A percentile compares a stretch with the other conserved stretches of the same genome.
Evolutionary conservation across 257 asterid genomes (phyloP).

Genomic region (Rhazya stricta): DNA sequence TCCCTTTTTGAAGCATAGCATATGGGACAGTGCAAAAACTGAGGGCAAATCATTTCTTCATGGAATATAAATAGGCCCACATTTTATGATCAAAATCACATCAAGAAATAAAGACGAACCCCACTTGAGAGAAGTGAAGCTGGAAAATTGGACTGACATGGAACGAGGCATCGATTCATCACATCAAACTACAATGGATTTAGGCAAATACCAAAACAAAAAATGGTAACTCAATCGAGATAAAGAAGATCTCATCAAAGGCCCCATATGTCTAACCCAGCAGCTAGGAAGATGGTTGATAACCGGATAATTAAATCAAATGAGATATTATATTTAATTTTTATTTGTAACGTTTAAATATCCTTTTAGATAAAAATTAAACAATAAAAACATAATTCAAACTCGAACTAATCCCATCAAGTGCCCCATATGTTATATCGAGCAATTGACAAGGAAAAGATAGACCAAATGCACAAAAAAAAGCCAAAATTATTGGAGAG

Average conservation of each 20-base stretch:
- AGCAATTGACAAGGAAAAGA: background rate
- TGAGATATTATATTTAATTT: no score
- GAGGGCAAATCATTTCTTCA: background rate
- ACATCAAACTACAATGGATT: background rate
- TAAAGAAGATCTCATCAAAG: background rate
- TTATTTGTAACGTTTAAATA: no score
- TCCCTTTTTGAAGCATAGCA: background rate
- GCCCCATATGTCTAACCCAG: background rate
- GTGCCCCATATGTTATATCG: background rate
- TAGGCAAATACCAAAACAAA: background rate
- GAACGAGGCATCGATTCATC: no score
- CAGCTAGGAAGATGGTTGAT: no score
- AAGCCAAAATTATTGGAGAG: background rate
- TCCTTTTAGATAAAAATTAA: no score
- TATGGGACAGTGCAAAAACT: background rate
- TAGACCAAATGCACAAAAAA: background rate
- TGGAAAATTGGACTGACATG: background rate
- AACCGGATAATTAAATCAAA: no score
- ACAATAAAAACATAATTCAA: no score
- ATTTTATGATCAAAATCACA: background rate
- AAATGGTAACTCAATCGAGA: background rate
- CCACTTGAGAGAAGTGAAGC: background rate
- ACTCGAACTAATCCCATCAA: background rate
- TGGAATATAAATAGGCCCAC: conserved; percentile 5
- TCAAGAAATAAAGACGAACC: background rate